Conservation (phyloP, 306 rosid species). For the Casuarina glauca region DNA sequence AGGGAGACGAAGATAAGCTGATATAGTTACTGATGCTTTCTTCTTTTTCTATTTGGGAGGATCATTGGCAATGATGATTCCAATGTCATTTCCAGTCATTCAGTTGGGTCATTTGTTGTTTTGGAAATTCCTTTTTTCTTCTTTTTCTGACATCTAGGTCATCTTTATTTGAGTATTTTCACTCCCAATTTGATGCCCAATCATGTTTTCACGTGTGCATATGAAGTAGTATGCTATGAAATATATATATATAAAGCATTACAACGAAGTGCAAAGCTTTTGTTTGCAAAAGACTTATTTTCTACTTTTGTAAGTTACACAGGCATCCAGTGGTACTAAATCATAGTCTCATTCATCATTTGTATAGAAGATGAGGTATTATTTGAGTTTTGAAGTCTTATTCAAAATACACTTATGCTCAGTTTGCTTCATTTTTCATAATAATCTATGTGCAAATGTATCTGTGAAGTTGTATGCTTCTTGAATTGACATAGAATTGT, state of each 20-base stretch:
- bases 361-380: background rate
- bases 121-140: background rate
- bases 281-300: background rate
- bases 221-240: background rate
- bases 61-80: background rate
- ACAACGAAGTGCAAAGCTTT: background rate
- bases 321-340: background rate
- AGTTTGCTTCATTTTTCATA: background rate
- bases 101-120: background rate
- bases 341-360: background rate
- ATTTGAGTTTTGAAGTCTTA: background rate
- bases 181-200: background rate
- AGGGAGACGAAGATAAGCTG: background rate
- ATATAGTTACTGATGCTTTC: background rate
- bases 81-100: background rate
- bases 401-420: background rate
- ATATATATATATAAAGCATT: background rate
- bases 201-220: background rate
- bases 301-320: background rate
- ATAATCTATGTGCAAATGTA: background rate
- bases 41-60: background rate
- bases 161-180: background rate
- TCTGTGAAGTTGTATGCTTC: background rate
- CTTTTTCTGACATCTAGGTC: background rate
- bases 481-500: background rate